Percentiles rank a stretch among this genome's conserved stretches.
Conservation (phyloP, 2,329 filamentous ascomycete species). For the Cladosporium sp. region DNA sequence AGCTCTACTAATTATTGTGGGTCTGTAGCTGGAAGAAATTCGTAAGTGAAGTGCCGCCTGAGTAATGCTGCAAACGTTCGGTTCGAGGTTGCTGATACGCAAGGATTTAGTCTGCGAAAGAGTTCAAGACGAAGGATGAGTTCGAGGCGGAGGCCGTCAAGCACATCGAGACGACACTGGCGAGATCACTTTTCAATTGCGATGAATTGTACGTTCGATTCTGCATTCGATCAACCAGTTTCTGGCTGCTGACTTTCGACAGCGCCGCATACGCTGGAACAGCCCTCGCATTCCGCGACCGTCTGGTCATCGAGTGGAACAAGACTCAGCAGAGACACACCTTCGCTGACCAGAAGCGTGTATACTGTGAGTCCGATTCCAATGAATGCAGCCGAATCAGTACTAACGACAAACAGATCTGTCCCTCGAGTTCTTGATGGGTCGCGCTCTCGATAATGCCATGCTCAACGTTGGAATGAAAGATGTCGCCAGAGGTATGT, state of each 20-base stretch:
- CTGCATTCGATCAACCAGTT: too few species aligned
- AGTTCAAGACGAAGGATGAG: constrained; percentile 74
- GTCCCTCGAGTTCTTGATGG: constrained; percentile 97
- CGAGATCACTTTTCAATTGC: constrained; percentile 96
- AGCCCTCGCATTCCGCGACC: constrained; percentile 86
- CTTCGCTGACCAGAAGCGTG: constrained; percentile 80
- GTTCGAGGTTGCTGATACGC: not conserved
- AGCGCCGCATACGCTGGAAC: constrained; percentile 86
- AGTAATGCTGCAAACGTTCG: not conserved
- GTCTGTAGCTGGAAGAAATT: constrained; percentile 55
- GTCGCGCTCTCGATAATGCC: constrained; percentile 91
- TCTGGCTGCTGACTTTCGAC: not conserved
- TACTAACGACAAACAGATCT: constrained; percentile 53
- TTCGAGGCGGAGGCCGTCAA: constrained; percentile 81
- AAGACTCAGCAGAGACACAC: constrained; percentile 96
- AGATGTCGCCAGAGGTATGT: constrained; percentile 70
- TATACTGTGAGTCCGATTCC: constrained; percentile 65
- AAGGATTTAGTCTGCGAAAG: constrained; percentile 53
- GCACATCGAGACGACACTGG: constrained; percentile 94
- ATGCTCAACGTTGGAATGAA: constrained; percentile 95
- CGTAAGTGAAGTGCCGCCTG: constrained; percentile 37
- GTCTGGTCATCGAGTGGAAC: constrained; percentile 94
- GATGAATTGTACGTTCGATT: constrained; percentile 57
- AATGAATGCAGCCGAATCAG: not conserved
- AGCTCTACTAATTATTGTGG: not conserved